Evolutionary conservation across 257 asterid species (phyloP), one percentile per base, ranked within the genome.

Genomic region (Agastache rugosa): DNA sequence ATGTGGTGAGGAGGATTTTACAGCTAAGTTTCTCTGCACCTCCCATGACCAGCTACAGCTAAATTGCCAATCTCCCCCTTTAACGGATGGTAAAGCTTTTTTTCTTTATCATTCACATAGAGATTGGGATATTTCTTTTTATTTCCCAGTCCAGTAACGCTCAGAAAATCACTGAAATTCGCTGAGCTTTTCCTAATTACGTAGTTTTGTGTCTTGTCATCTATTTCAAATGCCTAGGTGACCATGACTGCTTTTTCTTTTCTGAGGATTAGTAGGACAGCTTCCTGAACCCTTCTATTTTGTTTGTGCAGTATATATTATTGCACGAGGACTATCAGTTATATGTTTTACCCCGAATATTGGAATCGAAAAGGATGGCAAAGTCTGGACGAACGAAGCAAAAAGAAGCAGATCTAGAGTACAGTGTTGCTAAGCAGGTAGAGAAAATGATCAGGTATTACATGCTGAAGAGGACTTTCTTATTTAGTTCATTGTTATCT

Each of bases 371-470:
- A 86, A 92, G 82, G 91, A 87, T 95, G 91, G 99, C 99, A 17
- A 95, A 95, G 83, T 92, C 97, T 72, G 99, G 99, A 69, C 85
- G 97, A 60, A 82, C 97, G 34, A 95, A 88, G 83, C 99, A 95
- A 78, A 95, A 92, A 78, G 99, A 95, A 87, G 98, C 99, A 73
- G 97, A 95, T 84, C 83, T 95, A 77, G 99, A 95, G 87, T 95
- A 95, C 79, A 95, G 97, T 77, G 90, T 95, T 76, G 99, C 99
- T 25, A 95, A 95, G 96, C 99, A 95, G 93, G 99, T 95, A 71
- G 99, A 95, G 90, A 92, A 90, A 90, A 95, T 95, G 99, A 86
- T 95, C 85, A 95, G 98, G 99, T 95, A 95, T 67, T 79, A 56
- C 69, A 70, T 55, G 56, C 72, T 51, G 73, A 69, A 59, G 67